A percentile compares a stretch with the other conserved stretches of the same genome.
These are phyloP conservation scores for Umbelopsis vinacea DNA, from an alignment of 192 early-diverging fungal genomes.

Conservation along the genomic window DNA sequence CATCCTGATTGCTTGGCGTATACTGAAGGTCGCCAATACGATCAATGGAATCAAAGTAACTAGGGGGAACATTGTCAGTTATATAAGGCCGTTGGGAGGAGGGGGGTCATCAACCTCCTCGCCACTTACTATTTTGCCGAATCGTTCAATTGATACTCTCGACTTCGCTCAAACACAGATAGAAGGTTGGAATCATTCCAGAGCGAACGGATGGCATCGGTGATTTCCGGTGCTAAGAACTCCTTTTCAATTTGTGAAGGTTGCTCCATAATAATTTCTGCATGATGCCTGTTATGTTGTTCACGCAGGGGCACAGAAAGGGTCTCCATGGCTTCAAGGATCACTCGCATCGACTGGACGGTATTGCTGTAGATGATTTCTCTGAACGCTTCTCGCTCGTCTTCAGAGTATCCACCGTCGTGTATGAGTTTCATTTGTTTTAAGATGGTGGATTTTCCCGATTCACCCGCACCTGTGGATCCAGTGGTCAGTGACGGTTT, in stretches of 20 bases:
- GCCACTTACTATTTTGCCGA: constrained; percentile 88
- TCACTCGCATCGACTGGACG: constrained; percentile 92
- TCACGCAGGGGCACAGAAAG: constrained; percentile 76
- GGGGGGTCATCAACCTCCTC: too few species aligned
- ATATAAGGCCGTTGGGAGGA: too few species aligned
- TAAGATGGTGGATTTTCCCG: constrained; percentile 95
- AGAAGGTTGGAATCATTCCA: constrained; percentile 85
- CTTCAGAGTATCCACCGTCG: constrained; percentile 87
- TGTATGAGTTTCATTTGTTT: constrained; percentile 99
- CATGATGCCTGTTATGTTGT: constrained; percentile 68
- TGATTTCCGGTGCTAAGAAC: constrained; percentile 78
- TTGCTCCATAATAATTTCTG: constrained; percentile 75
- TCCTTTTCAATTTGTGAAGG: constrained; percentile 92
- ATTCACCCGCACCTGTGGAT: constrained; percentile 98
- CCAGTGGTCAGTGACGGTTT: too few species aligned
- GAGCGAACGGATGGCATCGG: constrained; percentile 77
- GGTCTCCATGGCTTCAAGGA: constrained; percentile 91
- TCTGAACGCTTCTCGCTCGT: constrained; percentile 91
- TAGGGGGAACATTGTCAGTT: constrained; percentile 27
- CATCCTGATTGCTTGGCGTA: constrained; percentile 93
- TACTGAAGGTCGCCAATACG: constrained; percentile 83
- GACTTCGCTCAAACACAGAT: constrained; percentile 76
- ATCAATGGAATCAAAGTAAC: constrained; percentile 96
- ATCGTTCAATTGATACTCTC: constrained; percentile 97
- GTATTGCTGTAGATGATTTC: constrained; percentile 96